Conservation (phyloP, 1,284 basidiomycete species). For the Phellopilus nigrolimitatus region DNA sequence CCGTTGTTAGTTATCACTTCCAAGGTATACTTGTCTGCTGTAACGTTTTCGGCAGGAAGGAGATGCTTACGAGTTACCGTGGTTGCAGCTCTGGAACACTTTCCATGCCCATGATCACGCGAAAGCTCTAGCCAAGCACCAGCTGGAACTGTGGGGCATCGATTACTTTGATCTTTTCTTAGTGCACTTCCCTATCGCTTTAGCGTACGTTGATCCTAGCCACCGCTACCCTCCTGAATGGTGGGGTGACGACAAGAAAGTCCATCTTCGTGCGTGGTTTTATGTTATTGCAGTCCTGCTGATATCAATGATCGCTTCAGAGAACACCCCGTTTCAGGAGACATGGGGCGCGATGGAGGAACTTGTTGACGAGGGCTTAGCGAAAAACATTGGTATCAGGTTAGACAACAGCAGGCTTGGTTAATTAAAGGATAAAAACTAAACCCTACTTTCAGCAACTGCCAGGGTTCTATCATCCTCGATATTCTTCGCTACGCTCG, state of each 20-base stretch:
- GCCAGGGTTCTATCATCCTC: slow-evolving; percentile 54
- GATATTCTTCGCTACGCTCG: slow-evolving; percentile 70
- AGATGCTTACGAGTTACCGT: no score
- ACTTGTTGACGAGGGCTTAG: slow-evolving; percentile 63
- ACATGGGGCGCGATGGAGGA: slow-evolving; percentile 76
- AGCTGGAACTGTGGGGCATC: slow-evolving; percentile 72
- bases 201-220: slow-evolving; percentile 71
- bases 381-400: slow-evolving; percentile 74
- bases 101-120: slow-evolving; percentile 71
- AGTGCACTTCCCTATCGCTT: slow-evolving; percentile 75
- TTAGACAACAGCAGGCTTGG: no score
- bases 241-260: slow-evolving; percentile 61
- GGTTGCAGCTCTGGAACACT: slow-evolving; percentile 56
- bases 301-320: slow-evolving; percentile 28
- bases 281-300: slow-evolving; percentile 12
- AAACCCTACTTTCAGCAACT: slow-evolving; percentile 44
- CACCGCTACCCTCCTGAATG: slow-evolving; percentile 75
- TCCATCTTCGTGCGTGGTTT: slow-evolving; percentile 45
- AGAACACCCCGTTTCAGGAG: slow-evolving; percentile 65
- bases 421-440: no score
- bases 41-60: no score
- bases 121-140: slow-evolving; percentile 49
- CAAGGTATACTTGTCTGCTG: slow-evolving; percentile 10
- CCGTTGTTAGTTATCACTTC: slow-evolving; percentile 19
- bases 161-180: slow-evolving; percentile 77